Base-by-base conservation (phyloP, 2,329 filamentous ascomycete species). In the Sarocladium strictum region DNA sequence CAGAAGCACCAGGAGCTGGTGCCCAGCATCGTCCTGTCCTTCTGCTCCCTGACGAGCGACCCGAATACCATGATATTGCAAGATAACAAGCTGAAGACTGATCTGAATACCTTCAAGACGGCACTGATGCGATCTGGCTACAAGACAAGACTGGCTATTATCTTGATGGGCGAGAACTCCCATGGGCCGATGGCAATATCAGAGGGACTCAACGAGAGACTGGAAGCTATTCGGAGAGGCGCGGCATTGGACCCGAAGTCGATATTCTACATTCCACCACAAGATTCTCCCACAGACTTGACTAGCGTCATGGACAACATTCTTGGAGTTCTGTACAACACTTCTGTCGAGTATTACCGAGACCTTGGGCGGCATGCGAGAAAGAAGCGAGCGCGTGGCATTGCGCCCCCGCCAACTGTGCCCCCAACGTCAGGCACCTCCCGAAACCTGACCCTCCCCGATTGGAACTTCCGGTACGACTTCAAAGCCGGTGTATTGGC, bases 391-490 rank as follows among this genome's bases (percentile, higher is more conserved):
- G 87, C 88, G 47, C 82, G 91, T 56, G 87, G 89, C 7, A 78
- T 84, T 17, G 84, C 88, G 14, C 91, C 91, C 11, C 85, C 87
- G 49, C 90, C 92, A 2, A 93, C 90, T 6, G 79, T 90, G 29
- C 89, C 91, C 3, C 90, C 90, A 1, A 93, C 89, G 0, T 85
- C 80, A 19, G 90, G 89, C 26, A 95, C 90, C 1, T 95, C 91
- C 1, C 89, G 94, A 63, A 90, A 88, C 0, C 72, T 97, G n/a
- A 89, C 91, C 1, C 76, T 86, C 10, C 85, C 90, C 40, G 92
- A 90, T 3, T 99, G 93, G 94, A 91, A 90, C 64, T 86, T 95
- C 53, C 86, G 93, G 15, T 97, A 97, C 69, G 93, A 99, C 64
- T 91, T 96, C 73, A 99, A 99, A 67, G 79, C 92, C 17, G 93